Conservation (phyloP, 345 rosid species). For the Eucalyptus albens region DNA sequence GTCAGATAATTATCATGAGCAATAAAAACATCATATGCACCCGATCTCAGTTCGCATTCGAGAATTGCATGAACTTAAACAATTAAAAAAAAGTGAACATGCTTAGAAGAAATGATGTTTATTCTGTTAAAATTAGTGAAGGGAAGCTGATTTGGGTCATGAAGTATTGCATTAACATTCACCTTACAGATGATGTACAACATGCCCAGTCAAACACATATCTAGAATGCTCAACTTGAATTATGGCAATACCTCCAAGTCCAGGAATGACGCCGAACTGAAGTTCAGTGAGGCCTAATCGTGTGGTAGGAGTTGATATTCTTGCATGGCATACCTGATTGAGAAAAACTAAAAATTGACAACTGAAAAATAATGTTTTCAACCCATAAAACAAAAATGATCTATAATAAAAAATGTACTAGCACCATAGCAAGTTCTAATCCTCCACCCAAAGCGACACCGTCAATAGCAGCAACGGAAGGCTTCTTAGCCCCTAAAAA, state of each 20-base stretch:
- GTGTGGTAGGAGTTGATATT: conserved; percentile 67
- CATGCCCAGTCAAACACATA: neutral
- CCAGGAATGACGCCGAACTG: conserved; percentile 94
- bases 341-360: neutral
- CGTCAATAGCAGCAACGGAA: conserved; percentile 93
- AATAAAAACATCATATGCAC: neutral
- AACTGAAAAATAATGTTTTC: neutral
- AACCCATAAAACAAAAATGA: neutral
- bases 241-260: conserved; percentile 63
- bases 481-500: conserved; percentile 75
- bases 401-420: neutral
- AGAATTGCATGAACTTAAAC: neutral
- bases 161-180: neutral
- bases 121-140: neutral
- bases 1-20: neutral
- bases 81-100: neutral
- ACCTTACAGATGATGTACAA: neutral
- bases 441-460: conserved; percentile 96
- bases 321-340: conserved; percentile 84
- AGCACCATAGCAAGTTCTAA: conserved; percentile 82
- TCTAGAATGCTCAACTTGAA: neutral
- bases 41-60: neutral
- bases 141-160: neutral
- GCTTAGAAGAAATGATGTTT: neutral
- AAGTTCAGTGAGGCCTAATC: conserved; percentile 87